phyloP scores from a whole-genome alignment of 139 green algal species.

The Yamagishiella unicocca region DNA sequence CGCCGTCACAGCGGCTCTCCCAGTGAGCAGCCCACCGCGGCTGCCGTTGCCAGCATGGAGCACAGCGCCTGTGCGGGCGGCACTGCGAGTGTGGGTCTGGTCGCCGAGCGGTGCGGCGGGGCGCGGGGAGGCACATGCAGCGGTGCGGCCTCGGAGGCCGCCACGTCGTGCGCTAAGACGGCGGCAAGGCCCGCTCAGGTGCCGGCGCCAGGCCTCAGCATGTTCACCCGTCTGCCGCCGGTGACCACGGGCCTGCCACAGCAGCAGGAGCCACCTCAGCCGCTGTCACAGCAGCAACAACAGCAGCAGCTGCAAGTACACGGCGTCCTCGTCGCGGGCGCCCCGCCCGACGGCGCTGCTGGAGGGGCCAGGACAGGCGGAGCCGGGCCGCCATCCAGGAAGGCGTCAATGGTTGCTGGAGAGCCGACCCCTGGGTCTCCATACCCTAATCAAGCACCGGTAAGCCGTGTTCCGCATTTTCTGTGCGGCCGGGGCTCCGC shows the following conservation, averaged over 20 bases:
- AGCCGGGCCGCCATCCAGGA: too few species aligned
- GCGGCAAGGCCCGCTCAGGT: background rate
- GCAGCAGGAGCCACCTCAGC: background rate
- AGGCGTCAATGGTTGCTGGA: too few species aligned
- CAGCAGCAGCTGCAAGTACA: background rate
- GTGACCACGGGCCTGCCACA: slow-evolving; percentile 30
- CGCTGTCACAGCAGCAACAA: background rate
- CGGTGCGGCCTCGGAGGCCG: background rate
- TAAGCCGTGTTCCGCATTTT: too few species aligned
- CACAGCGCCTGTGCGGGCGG: background rate
- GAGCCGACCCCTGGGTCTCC: too few species aligned
- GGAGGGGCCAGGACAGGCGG: too few species aligned
- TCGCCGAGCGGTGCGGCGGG: background rate
- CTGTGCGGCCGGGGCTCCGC: too few species aligned
- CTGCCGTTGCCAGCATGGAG: background rate
- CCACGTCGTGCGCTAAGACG: background rate
- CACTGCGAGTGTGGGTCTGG: background rate
- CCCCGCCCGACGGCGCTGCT: too few species aligned
- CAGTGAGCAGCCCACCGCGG: background rate
- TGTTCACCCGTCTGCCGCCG: background rate
- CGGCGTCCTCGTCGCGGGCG: too few species aligned
- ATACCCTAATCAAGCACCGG: too few species aligned
- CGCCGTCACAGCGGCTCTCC: background rate
- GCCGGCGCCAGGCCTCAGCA: background rate
- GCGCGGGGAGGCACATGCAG: background rate